Evolutionary conservation across 768 basidiomycete species (phyloP).

Genomic region (Lentinula boryana): DNA sequence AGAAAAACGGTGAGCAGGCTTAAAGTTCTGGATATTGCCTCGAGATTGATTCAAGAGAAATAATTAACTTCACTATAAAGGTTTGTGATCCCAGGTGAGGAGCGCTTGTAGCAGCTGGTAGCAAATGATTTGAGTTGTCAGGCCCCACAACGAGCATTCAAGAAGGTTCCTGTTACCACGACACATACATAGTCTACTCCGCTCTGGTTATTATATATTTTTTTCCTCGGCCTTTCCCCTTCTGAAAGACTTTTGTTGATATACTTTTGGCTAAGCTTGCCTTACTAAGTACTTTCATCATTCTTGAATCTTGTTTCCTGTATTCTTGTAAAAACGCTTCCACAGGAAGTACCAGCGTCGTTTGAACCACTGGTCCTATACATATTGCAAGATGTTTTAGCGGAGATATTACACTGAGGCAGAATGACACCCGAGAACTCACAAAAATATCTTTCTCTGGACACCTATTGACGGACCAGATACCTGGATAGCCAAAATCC

Average conservation of each 20-base stretch:
- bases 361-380: not conserved
- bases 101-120: too few species aligned
- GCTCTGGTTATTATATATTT: too few species aligned
- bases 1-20: too few species aligned
- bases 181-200: too few species aligned
- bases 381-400: not conserved
- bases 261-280: not conserved
- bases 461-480: not conserved
- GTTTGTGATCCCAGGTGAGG: too few species aligned
- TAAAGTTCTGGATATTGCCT: too few species aligned
- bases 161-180: too few species aligned
- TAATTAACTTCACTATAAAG: too few species aligned
- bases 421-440: not conserved
- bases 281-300: not conserved
- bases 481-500: not conserved
- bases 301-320: not conserved
- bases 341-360: not conserved
- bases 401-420: not conserved
- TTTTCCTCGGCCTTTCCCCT: not conserved
- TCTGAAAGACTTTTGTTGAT: not conserved
- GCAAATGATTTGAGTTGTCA: too few species aligned
- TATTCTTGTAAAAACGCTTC: not conserved
- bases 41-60: too few species aligned
- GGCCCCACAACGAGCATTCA: too few species aligned
- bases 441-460: not conserved